Evolutionary conservation across 371 early-diverging fungal species (phyloP).

Genomic region (Encephalitozoon hellem): DNA sequence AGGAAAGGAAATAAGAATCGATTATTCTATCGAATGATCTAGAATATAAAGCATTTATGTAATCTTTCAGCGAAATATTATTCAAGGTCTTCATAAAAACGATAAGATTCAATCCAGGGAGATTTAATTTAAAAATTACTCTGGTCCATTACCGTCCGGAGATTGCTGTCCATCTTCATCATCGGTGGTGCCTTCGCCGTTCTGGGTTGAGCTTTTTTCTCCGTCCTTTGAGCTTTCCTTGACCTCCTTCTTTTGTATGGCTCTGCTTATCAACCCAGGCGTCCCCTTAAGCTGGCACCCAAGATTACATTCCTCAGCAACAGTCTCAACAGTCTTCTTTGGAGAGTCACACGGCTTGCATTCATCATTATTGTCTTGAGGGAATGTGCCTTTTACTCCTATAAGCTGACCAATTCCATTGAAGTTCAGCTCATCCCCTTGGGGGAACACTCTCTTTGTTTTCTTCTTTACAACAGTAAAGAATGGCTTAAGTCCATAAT

Average conservation of each 20-base stretch:
- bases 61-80: not conserved
- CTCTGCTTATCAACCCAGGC: not conserved
- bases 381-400: not conserved
- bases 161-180: not conserved
- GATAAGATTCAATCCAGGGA: not conserved
- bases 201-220: not conserved
- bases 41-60: not conserved
- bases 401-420: not conserved
- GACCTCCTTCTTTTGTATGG: not conserved
- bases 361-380: not conserved
- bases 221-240: not conserved
- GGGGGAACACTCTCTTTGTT: not conserved
- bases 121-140: not conserved
- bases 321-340: not conserved
- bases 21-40: conserved; percentile 46
- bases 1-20: conserved; percentile 46
- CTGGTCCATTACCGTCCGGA: not conserved
- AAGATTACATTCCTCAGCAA: not conserved
- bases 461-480: not conserved
- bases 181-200: not conserved
- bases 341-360: not conserved
- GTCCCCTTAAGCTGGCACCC: not conserved
- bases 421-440: not conserved
- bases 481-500: not conserved
- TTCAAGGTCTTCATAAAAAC: not conserved